Evolutionary conservation across 2,329 filamentous ascomycete species (phyloP).

Genomic region (Colletotrichum kahawae): DNA sequence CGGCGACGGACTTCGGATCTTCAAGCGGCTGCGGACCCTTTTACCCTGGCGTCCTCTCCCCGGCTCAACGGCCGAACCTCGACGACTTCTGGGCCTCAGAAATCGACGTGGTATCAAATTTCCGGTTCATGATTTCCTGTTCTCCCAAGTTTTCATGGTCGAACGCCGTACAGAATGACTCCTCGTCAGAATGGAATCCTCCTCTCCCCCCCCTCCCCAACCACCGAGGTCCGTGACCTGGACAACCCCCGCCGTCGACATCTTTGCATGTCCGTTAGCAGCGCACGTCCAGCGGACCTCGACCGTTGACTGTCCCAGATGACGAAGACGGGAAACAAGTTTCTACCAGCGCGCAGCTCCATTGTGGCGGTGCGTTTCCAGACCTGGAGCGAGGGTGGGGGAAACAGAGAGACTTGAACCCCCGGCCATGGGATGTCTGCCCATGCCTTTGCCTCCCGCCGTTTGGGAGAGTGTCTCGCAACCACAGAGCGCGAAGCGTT

Average conservation of each 20-base stretch:
- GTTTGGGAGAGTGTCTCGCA: not conserved
- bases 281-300: slow-evolving; percentile 9
- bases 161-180: not conserved
- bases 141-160: not conserved
- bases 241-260: not conserved
- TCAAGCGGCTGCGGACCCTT: not conserved
- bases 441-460: not conserved
- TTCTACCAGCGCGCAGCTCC: not conserved
- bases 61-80: not conserved
- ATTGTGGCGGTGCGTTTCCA: not conserved
- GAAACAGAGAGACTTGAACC: not conserved
- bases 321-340: not conserved
- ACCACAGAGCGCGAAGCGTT: not conserved
- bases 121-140: not conserved
- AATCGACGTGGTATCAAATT: not conserved
- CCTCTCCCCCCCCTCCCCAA: not conserved
- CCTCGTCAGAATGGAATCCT: not conserved
- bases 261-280: not conserved
- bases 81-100: not conserved
- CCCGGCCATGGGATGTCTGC: not conserved
- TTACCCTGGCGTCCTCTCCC: not conserved
- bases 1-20: not conserved
- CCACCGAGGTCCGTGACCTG: slow-evolving; percentile 3
- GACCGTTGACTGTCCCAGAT: slow-evolving; percentile 7
- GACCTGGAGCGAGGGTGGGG: not conserved